phyloP scores from a whole-genome alignment of 805 yeast genomes.

The Kazachstania psychrophila region DNA sequence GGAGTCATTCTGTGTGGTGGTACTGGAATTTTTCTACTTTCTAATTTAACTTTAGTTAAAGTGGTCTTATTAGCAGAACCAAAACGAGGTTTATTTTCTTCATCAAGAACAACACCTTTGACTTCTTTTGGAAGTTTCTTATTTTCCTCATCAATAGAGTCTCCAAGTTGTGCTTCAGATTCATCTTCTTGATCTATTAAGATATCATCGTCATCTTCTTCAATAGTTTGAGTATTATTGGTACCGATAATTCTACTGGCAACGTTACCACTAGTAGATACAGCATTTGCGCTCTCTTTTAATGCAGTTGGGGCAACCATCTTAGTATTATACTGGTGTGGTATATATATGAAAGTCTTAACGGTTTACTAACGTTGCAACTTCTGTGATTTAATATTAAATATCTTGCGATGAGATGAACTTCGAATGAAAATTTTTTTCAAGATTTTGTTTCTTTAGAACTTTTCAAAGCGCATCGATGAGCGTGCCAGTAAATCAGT shows the following conservation, averaged over 20 bases:
- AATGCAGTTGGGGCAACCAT: conserved; percentile 34
- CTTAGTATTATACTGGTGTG: too few relatives aligned
- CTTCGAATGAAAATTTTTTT: conserved; percentile 15
- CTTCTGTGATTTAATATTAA: too few relatives aligned
- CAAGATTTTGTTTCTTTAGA: background rate
- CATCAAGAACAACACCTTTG: conserved; percentile 44
- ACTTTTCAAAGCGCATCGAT: background rate
- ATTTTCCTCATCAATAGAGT: conserved; percentile 13
- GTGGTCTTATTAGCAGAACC: conserved; percentile 57
- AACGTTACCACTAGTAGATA: background rate
- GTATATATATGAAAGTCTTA: too few relatives aligned
- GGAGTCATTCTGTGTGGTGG: conserved; percentile 99
- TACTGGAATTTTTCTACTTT: conserved; percentile 80
- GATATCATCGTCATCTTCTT: conserved; percentile 32
- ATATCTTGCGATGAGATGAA: conserved; percentile 31
- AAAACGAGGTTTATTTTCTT: conserved; percentile 81
- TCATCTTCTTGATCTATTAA: conserved; percentile 30
- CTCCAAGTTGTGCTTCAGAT: conserved; percentile 15
- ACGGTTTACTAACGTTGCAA: too few relatives aligned
- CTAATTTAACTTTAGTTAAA: conserved; percentile 60
- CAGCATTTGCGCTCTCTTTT: conserved; percentile 18
- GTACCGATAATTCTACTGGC: conserved; percentile 28
- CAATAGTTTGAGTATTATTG: conserved; percentile 23
- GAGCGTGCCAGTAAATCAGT: too few relatives aligned
- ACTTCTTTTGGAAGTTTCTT: conserved; percentile 21